These are phyloP conservation scores for Zelopaecilomyces penicillatus DNA, from an alignment of 2,329 filamentous ascomycete genomes.

Conservation along the genomic window DNA sequence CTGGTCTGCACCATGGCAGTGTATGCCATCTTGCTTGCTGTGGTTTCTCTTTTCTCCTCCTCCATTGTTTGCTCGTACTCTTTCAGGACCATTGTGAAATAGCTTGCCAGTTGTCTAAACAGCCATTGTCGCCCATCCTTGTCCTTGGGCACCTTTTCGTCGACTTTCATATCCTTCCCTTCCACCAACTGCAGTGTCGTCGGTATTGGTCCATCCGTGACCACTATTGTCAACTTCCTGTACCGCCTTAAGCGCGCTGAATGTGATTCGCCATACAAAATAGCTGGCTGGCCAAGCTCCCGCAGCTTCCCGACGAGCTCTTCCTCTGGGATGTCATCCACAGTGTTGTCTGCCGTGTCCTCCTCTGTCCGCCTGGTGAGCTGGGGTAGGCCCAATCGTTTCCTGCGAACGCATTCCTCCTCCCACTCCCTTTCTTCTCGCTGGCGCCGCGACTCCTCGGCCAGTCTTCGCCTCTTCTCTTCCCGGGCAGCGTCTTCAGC, in stretches of 20 bases:
- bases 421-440: constrained; percentile 66
- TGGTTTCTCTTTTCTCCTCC: constrained; percentile 53
- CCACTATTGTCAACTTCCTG: constrained; percentile 50
- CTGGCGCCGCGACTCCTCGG: constrained; percentile 65
- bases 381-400: constrained; percentile 73
- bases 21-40: constrained; percentile 72
- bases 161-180: constrained; percentile 83
- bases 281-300: constrained; percentile 61
- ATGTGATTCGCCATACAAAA: constrained; percentile 76
- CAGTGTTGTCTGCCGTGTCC: constrained; percentile 34
- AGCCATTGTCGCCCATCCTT: constrained; percentile 60
- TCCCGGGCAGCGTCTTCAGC: constrained; percentile 61
- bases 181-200: constrained; percentile 73
- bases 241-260: constrained; percentile 62
- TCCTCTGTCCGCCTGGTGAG: constrained; percentile 39
- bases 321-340: constrained; percentile 61
- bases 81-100: constrained; percentile 90
- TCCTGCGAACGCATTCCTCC: constrained; percentile 64
- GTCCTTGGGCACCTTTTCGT: constrained; percentile 53
- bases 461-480: constrained; percentile 72
- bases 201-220: constrained; percentile 73
- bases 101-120: constrained; percentile 81
- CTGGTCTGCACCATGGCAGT: constrained; percentile 80
- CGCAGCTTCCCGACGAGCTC: constrained; percentile 62
- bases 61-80: constrained; percentile 80